Evolutionary conservation across 495 filamentous ascomycete species (phyloP), one percentile per base, ranked within the genome.

Genomic region (Lasiosphaeria miniovina): DNA sequence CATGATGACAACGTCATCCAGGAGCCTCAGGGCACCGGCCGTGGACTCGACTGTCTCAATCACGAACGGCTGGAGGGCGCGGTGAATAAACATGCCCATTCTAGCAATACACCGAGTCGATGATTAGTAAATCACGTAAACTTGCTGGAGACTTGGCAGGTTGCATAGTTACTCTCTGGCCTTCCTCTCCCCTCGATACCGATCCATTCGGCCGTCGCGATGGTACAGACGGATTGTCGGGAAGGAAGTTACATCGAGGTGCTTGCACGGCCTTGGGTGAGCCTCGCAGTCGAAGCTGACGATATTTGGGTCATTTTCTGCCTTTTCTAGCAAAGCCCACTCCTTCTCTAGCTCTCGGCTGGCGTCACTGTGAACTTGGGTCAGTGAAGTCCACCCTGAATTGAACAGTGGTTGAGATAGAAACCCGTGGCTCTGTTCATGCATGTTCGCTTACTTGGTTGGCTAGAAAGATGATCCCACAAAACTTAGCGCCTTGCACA

Each of bases 191-290:
- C 72, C 72, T 35, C 61, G 55, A 52, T 73, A 71, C n/a, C 66
- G 51, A 14, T 63, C 58, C 15, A 70, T 33, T 12, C 65, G 52
- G 0, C 66, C 65, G n/a, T 63, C 60, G n/a, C 68, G 62, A 10
- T 66, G 61, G 49, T 75, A 76, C 6, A 78, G 43, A 11, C 69
- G 62, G 36, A 76, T 68, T 11, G 73, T 57, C 6, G 75, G 75
- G 57, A 72, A 72, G 0, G 73, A 70, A 3, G 70, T 50, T 31
- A 68, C 68, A 46, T 70, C 63, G 41, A 74, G 61, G 49, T 63
- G 49, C 38, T 69, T 68, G 36, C 75, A 68, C 9, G 61, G 53
- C 10, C 14, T 36, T 49, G 65, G 65, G 36, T 65, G 52, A 0
- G 57, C 46, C 10, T 55, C 59, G 56, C 75, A 78, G 63, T 78